Evolutionary conservation across 2,329 filamentous ascomycete species (phyloP), one percentile per base, ranked within the genome.

Genomic region (Penicillium janthinellum): DNA sequence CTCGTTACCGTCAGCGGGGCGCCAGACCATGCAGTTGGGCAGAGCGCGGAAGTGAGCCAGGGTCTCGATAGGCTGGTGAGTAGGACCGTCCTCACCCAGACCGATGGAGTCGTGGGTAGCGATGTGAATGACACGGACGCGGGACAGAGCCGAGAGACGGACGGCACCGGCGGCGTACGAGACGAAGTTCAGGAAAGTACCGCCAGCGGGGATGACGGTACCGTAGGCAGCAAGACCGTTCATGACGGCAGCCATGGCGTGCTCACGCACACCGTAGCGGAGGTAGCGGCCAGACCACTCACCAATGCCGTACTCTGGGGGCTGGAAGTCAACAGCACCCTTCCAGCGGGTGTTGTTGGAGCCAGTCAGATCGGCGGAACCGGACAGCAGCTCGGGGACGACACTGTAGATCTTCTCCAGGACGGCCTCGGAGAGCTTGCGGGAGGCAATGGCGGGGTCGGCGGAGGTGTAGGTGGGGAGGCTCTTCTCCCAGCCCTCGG

Each of bases 321-420:
- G 91, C 85, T 99, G 95, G 89, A 99, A 98, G 84, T 99, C 95
- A 68, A 94, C 87, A 58, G 95, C 94, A 57, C 88, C 86, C 90
- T 98, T 99, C 92, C 93, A 97, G 78, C 93, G 89, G 70, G 95
- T 99, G 84, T 98, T 89, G 87, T 99, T 99, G 77, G 95, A 98
- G 76, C 92, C 92, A 77, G 95, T 99, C 85, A 99, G 81, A 85
- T 99, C 95, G 71, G 95, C 95, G 67, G 95, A 99, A 72, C 95
- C 95, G 77, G 94, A 96, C 63, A 99, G 80, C 60, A 99, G 88
- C 81, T 98, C 95, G 68, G 95, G 95, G 57, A 99, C 76, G 67
- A 83, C 86, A 54, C 85, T 80, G 83, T 96, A 87, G 73, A 99
- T 89, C 80, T 93, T 94, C 83, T 89, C 85, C 67, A 99, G 88